These are phyloP conservation scores for Neohortaea acidophila DNA, from an alignment of 495 filamentous ascomycete species.

Conservation along the genomic window DNA sequence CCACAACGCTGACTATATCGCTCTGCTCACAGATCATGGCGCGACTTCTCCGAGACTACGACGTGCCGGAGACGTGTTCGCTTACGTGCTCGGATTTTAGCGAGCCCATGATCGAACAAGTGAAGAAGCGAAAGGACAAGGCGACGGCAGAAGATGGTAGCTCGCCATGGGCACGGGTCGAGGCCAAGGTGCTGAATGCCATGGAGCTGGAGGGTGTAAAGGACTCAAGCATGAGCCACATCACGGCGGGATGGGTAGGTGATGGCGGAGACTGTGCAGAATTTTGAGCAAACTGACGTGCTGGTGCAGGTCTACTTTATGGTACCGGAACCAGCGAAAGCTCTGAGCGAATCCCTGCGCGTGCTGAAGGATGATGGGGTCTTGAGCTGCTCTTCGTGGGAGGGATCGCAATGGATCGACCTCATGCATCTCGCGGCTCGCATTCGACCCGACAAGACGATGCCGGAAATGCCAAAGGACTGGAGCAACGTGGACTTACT, in stretches of 20 bases:
- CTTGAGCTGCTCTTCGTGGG: constrained; percentile 5
- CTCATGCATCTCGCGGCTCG: constrained; percentile 3
- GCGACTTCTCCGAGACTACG: constrained; percentile 7
- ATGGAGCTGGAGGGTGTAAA: constrained; percentile 7
- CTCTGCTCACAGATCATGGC: too few relatives aligned
- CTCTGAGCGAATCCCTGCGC: constrained; percentile 4
- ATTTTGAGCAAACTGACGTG: neutral
- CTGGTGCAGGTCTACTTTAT: constrained; percentile 13
- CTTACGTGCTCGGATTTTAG: constrained; percentile 17
- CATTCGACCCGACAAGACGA: constrained; percentile 8
- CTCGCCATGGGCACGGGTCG: constrained; percentile 8
- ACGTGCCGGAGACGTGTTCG: constrained; percentile 3
- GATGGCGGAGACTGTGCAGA: neutral
- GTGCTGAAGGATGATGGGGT: constrained; percentile 10
- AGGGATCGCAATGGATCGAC: constrained; percentile 15
- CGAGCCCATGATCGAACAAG: constrained; percentile 13
- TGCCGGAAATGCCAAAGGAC: constrained; percentile 5
- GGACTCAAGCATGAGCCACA: constrained; percentile 10
- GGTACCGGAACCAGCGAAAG: constrained; percentile 12
- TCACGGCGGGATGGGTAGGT: constrained; percentile 11
- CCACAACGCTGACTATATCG: too few relatives aligned
- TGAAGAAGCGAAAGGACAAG: constrained; percentile 5
- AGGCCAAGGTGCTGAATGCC: constrained; percentile 7
- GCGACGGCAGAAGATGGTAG: constrained; percentile 3
- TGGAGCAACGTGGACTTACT: constrained; percentile 4